A percentile compares a stretch with the other conserved stretches of the same genome.
Conservation (phyloP, 106 monocot genomes). For the Allium fistulosum region DNA sequence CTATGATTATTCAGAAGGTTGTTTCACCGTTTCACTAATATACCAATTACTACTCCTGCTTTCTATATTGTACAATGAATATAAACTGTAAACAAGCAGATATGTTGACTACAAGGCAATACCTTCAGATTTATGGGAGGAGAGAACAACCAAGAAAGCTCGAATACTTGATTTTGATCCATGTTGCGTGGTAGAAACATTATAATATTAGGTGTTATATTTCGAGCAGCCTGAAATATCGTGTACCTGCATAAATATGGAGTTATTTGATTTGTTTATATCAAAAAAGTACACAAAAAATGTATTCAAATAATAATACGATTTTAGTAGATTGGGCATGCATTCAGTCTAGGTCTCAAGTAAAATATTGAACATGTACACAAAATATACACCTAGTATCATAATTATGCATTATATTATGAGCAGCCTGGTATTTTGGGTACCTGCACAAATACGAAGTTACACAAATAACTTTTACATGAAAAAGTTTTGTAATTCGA, state of each 20-base stretch:
- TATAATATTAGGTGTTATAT: constrained; percentile 60
- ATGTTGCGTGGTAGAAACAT: constrained; percentile 74
- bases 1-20: too few relatives aligned
- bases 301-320: neutral
- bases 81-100: too few relatives aligned
- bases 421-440: too few relatives aligned
- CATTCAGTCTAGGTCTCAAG: neutral
- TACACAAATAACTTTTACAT: too few relatives aligned
- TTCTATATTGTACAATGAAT: too few relatives aligned
- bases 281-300: neutral
- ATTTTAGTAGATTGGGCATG: neutral
- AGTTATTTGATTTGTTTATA: neutral
- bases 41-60: too few relatives aligned
- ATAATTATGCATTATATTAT: too few relatives aligned
- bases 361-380: neutral
- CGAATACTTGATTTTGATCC: constrained; percentile 55
- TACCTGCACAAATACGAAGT: too few relatives aligned
- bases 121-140: constrained; percentile 61
- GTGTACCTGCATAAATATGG: constrained; percentile 36
- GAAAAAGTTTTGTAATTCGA: too few relatives aligned
- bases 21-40: too few relatives aligned
- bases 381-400: too few relatives aligned
- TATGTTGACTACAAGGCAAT: neutral
- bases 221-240: constrained; percentile 57
- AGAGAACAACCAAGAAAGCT: constrained; percentile 70